These are phyloP conservation scores for Puccinia horiana DNA, from an alignment of 1,284 basidiomycete genomes.

Conservation along the genomic window DNA sequence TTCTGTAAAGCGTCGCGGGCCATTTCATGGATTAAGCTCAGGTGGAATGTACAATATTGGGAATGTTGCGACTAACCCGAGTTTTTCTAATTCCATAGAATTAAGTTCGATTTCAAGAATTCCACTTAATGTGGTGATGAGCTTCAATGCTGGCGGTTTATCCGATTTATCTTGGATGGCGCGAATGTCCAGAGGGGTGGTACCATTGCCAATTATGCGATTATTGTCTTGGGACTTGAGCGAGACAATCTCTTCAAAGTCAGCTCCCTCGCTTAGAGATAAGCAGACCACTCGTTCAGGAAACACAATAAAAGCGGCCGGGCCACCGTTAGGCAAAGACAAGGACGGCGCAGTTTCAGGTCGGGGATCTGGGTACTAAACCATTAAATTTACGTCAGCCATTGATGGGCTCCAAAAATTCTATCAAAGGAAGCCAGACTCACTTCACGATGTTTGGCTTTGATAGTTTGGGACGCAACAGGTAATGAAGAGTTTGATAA, in stretches of 20 bases:
- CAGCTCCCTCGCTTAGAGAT: constrained; percentile 27
- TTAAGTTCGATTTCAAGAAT: constrained; percentile 47
- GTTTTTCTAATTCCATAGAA: constrained; percentile 24
- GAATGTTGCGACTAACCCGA: not conserved
- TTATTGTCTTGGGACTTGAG: constrained; percentile 26
- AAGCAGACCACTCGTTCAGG: constrained; percentile 39
- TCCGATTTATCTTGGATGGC: constrained; percentile 25
- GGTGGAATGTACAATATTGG: not conserved
- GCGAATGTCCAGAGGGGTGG: constrained; percentile 27
- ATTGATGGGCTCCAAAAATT: not conserved
- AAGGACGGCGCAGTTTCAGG: constrained; percentile 54
- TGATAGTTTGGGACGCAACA: constrained; percentile 20
- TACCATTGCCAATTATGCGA: constrained; percentile 35
- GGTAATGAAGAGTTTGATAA: constrained; percentile 38
- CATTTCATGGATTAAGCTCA: not conserved
- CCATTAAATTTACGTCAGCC: not conserved
- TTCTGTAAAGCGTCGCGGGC: not conserved
- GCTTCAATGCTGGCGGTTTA: constrained; percentile 49
- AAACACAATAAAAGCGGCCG: constrained; percentile 55
- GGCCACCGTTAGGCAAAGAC: constrained; percentile 54
- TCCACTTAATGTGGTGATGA: constrained; percentile 51
- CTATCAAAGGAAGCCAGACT: constrained; percentile 3
- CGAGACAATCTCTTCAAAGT: constrained; percentile 41
- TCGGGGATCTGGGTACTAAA: constrained; percentile 53
- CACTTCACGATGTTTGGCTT: constrained; percentile 47